These are phyloP conservation scores for Candida railenensis DNA, from an alignment of 805 yeast genomes.

Conservation along the genomic window DNA sequence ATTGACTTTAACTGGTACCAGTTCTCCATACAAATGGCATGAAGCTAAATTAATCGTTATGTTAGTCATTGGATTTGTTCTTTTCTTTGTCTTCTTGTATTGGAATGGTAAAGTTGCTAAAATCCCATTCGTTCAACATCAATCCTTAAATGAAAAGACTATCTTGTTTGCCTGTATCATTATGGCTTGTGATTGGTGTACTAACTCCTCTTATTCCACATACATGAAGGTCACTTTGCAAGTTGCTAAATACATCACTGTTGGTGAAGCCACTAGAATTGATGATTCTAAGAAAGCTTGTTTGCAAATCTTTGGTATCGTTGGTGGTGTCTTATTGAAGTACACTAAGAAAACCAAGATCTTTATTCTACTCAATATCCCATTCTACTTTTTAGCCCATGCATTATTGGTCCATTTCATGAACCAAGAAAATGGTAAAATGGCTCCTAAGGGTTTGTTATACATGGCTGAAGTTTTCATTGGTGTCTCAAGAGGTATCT, in stretches of 20 bases:
- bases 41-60: constrained; percentile 17
- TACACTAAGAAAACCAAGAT: constrained; percentile 24
- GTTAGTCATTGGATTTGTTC: constrained; percentile 22
- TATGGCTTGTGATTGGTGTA: constrained; percentile 20
- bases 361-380: constrained; percentile 14
- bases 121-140: constrained; percentile 22
- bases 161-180: constrained; percentile 16
- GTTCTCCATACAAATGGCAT: constrained; percentile 11
- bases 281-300: constrained; percentile 26
- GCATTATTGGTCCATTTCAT: constrained; percentile 22
- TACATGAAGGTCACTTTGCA: constrained; percentile 24
- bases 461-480: constrained; percentile 20
- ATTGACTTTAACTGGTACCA: constrained; percentile 23
- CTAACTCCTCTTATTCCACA: constrained; percentile 20
- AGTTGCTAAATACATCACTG: constrained; percentile 11
- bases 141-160: constrained; percentile 16
- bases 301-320: constrained; percentile 21
- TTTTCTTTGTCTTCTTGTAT: constrained; percentile 14
- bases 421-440: constrained; percentile 14
- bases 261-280: constrained; percentile 20
- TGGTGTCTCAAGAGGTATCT: constrained; percentile 26
- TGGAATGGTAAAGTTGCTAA: constrained; percentile 20
- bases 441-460: constrained; percentile 12
- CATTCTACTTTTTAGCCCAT: constrained; percentile 17
- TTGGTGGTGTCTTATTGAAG: constrained; percentile 25